Evolutionary conservation across 2,329 filamentous ascomycete genomes (phyloP).

Genomic region (Teratosphaeria destructans): DNA sequence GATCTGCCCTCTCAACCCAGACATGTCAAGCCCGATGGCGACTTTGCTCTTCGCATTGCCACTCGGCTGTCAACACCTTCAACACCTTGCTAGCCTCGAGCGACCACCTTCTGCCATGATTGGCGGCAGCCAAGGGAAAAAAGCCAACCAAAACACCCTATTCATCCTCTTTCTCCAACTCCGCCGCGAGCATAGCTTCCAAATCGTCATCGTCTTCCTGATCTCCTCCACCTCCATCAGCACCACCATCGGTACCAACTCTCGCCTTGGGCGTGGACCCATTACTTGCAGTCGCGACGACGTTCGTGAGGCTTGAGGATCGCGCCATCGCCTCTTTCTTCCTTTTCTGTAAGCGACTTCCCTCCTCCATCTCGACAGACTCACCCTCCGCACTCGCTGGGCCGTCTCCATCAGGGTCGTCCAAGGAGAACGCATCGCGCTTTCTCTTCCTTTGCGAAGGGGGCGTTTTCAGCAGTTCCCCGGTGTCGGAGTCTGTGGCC

Average conservation of each 20-base stretch:
- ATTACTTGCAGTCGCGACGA: constrained; percentile 12
- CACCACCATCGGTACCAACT: constrained; percentile 26
- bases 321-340: constrained; percentile 39
- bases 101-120: not conserved
- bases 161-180: constrained; percentile 27
- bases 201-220: constrained; percentile 39
- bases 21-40: not conserved
- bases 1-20: not conserved
- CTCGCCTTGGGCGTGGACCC: constrained; percentile 4
- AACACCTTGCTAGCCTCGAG: not conserved
- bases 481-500: constrained; percentile 11
- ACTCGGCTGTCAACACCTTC: not conserved
- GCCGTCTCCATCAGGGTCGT: constrained; percentile 23
- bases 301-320: constrained; percentile 37
- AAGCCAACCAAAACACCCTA: not conserved
- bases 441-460: constrained; percentile 21
- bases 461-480: constrained; percentile 14
- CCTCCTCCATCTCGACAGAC: constrained; percentile 31
- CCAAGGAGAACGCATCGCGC: constrained; percentile 11
- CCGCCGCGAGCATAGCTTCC: constrained; percentile 44
- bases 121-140: not conserved
- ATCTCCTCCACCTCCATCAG: constrained; percentile 6
- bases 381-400: constrained; percentile 22
- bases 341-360: constrained; percentile 35
- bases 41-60: not conserved